Percentiles rank a stretch among this genome's conserved stretches.
Conservation (phyloP, 345 rosid genomes). For the Limnanthes douglasii region DNA sequence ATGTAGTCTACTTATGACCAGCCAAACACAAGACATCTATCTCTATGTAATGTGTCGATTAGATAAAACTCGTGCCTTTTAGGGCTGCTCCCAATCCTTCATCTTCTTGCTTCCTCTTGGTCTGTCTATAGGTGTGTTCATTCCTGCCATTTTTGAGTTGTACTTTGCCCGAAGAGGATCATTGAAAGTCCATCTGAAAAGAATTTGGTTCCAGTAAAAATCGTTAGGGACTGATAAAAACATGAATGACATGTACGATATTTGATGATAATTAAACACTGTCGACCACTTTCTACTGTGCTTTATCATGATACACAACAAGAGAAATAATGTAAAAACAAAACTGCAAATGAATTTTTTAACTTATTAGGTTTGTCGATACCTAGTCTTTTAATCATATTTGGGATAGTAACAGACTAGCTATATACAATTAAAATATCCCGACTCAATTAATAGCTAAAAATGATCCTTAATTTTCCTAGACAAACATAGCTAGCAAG, state of each 20-base stretch:
- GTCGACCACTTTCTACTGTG: not conserved
- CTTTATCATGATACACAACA: not conserved
- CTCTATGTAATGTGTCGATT: no score
- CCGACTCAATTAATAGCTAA: no score
- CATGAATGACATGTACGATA: no score
- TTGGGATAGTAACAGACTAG: not conserved
- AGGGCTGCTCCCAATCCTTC: slow-evolving; percentile 70
- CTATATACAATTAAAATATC: not conserved
- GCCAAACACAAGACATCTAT: no score
- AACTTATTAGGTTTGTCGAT: no score
- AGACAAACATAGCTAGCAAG: no score
- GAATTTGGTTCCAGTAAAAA: no score
- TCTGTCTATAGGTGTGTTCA: slow-evolving; percentile 44
- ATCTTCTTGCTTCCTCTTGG: slow-evolving; percentile 74
- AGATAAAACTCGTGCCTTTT: no score
- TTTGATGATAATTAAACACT: not conserved
- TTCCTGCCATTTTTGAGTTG: slow-evolving; percentile 63
- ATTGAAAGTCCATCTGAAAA: slow-evolving; percentile 51
- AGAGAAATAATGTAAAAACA: not conserved
- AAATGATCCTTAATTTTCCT: not conserved
- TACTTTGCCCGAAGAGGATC: slow-evolving; percentile 67
- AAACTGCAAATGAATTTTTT: not conserved
- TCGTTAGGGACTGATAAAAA: no score
- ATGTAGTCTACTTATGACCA: no score
- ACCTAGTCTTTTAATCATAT: not conserved